Conservation (phyloP, 441 rosid genomes). For the Omphalea diandra region DNA sequence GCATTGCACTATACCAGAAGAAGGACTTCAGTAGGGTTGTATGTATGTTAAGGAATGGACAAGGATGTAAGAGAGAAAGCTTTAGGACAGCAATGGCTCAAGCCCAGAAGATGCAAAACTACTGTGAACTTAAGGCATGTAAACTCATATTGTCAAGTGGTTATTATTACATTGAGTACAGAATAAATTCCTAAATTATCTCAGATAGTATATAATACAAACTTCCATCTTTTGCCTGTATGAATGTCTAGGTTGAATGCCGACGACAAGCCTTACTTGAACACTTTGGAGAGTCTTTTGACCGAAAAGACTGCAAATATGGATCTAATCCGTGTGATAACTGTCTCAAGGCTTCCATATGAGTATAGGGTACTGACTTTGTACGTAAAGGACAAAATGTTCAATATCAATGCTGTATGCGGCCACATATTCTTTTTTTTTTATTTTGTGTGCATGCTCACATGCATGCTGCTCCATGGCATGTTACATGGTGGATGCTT, state of each 20-base stretch:
- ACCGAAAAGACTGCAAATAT: slow-evolving; percentile 53
- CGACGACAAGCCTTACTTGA: slow-evolving; percentile 77
- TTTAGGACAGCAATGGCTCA: slow-evolving; percentile 87
- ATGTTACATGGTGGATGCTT: neutral
- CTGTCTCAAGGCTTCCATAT: slow-evolving; percentile 53
- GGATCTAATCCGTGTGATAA: slow-evolving; percentile 84
- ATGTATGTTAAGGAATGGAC: slow-evolving; percentile 88
- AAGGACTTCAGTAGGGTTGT: slow-evolving; percentile 96
- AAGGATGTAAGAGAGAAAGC: slow-evolving; percentile 58
- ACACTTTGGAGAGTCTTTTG: slow-evolving; percentile 84
- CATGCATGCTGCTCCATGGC: neutral
- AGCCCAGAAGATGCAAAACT: slow-evolving; percentile 85
- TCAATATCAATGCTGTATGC: neutral
- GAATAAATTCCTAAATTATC: neutral
- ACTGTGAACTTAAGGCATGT: slow-evolving; percentile 89
- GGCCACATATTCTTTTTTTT: slow-evolving; percentile 2
- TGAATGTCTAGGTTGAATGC: slow-evolving; percentile 61
- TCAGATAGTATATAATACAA: neutral
- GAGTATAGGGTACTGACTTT: slow-evolving; percentile 11
- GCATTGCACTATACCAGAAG: slow-evolving; percentile 83
- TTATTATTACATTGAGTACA: neutral
- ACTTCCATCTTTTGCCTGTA: slow-evolving; percentile 19
- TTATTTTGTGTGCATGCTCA: slow-evolving; percentile 6
- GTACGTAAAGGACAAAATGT: neutral
- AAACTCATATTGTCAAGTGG: neutral